Conservation (phyloP, 2,329 filamentous ascomycete species). For the Fusarium albidum region DNA sequence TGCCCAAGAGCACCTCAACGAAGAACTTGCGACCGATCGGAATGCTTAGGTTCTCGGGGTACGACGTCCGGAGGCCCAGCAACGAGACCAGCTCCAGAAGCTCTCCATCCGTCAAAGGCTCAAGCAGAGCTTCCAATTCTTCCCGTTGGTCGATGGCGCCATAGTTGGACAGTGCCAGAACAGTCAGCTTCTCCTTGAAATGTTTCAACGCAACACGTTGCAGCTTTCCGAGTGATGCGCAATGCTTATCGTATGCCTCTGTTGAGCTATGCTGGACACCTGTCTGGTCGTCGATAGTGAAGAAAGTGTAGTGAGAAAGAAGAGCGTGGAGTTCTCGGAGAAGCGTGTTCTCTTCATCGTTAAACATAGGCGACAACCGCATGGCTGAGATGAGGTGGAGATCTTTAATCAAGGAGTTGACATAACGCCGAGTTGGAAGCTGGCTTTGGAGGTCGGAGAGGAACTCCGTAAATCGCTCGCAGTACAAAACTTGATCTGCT, state of each 20-base stretch:
- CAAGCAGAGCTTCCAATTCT: constrained; percentile 81
- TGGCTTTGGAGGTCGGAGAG: constrained; percentile 92
- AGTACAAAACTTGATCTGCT: constrained; percentile 77
- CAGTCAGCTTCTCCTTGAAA: constrained; percentile 90
- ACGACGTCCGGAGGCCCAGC: constrained; percentile 82
- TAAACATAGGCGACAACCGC: constrained; percentile 79
- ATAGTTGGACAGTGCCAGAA: constrained; percentile 92
- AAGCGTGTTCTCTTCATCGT: constrained; percentile 76
- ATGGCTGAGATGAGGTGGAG: constrained; percentile 83
- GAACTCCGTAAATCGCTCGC: constrained; percentile 92
- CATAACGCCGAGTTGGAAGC: constrained; percentile 90
- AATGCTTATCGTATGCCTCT: constrained; percentile 83
- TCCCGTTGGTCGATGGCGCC: constrained; percentile 82
- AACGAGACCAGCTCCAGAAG: constrained; percentile 72
- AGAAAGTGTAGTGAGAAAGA: constrained; percentile 87
- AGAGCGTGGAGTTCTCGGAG: constrained; percentile 82
- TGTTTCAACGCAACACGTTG: constrained; percentile 81
- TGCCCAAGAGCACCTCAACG: constrained; percentile 76
- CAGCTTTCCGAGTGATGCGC: constrained; percentile 76
- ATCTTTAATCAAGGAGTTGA: constrained; percentile 87
- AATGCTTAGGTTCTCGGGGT: constrained; percentile 75
- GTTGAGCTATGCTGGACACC: constrained; percentile 76
- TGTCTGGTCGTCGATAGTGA: constrained; percentile 90
- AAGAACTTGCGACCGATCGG: constrained; percentile 69
- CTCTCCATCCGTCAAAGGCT: constrained; percentile 77